Evolutionary conservation across 2,329 filamentous ascomycete genomes (phyloP), one percentile per base, ranked within the genome.

Genomic region (Huntiella decipiens): DNA sequence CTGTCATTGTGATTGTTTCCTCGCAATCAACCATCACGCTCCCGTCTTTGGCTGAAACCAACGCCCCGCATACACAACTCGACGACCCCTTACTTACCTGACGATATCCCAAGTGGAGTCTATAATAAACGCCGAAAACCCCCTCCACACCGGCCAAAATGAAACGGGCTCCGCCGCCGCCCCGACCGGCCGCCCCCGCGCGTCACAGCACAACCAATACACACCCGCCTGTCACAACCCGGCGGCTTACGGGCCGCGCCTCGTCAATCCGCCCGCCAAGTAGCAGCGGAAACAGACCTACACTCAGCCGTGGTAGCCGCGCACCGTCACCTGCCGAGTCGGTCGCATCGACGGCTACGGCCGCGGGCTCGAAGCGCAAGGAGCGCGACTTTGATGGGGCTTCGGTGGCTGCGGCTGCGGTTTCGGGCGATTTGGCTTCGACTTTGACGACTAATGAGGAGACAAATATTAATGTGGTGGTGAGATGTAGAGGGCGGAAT

Each of bases 391-490:
- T 79, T 57, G 87, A 88, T 38, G 61, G 71, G 4, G 22, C 22
- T 28, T 28, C 22, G 6, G 22, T 1, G 22, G 22, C 22, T 28
- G 22, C 22, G 22, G 22, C 22, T 7, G 22, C 22, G 22, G 22
- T 28, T 28, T 28, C 22, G 22, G 22, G 22, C 2, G 40, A 43
- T 11, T 31, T 41, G 22, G 76, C 82, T 31, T 39, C 51, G 34
- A 37, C 35, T 5, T 60, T 68, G 3, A 71, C 74, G 39, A 62
- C 63, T 47, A 72, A 73, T 44, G 79, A 87, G 55, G 86, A 93
- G 61, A 96, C 88, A 5, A 98, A 95, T 59, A 98, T 98, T 63
- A 91, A 92, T 59, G 91, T 98, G 40, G 87, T 96, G 32, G 92
- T 98, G 48, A 74, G 91, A 52, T 98, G 88, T 64, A 75, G 91